Evolutionary conservation across 345 rosid species (phyloP).

Genomic region (Acer negundo): DNA sequence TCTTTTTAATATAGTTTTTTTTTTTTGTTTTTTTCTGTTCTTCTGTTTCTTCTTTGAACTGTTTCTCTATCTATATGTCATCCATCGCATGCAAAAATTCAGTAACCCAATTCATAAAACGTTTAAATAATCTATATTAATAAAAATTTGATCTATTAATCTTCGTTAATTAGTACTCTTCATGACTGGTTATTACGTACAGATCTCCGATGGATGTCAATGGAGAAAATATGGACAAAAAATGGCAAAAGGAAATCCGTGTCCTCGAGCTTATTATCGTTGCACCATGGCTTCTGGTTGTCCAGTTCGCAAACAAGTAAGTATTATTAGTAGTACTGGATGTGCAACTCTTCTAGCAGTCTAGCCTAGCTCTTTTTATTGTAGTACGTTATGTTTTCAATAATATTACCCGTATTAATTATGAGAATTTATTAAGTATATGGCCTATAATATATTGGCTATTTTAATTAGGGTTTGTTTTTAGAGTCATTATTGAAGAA

Average conservation of each 20-base stretch:
- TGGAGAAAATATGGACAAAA: conserved; percentile 71
- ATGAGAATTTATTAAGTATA: neutral
- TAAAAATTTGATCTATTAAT: too few relatives aligned
- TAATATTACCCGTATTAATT: neutral
- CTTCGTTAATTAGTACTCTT: neutral
- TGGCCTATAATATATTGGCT: neutral
- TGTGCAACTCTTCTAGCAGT: too few relatives aligned
- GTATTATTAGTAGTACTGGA: neutral
- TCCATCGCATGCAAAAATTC: too few relatives aligned
- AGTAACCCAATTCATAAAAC: too few relatives aligned
- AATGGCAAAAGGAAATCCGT: conserved; percentile 69
- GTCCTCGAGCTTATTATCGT: conserved; percentile 64
- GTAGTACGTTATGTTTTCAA: neutral
- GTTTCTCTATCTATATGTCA: too few relatives aligned
- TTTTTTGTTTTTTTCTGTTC: too few relatives aligned
- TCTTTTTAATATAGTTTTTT: too few relatives aligned
- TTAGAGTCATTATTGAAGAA: too few relatives aligned
- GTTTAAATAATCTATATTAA: too few relatives aligned
- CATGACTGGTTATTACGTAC: neutral
- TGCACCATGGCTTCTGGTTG: conserved; percentile 65
- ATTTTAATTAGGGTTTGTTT: neutral
- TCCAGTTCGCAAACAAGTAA: conserved; percentile 60
- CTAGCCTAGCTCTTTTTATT: neutral
- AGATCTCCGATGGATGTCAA: conserved; percentile 67
- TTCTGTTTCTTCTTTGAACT: too few relatives aligned